These are phyloP conservation scores for Paxillus involutus DNA, from an alignment of 768 basidiomycete species.

Conservation along the genomic window DNA sequence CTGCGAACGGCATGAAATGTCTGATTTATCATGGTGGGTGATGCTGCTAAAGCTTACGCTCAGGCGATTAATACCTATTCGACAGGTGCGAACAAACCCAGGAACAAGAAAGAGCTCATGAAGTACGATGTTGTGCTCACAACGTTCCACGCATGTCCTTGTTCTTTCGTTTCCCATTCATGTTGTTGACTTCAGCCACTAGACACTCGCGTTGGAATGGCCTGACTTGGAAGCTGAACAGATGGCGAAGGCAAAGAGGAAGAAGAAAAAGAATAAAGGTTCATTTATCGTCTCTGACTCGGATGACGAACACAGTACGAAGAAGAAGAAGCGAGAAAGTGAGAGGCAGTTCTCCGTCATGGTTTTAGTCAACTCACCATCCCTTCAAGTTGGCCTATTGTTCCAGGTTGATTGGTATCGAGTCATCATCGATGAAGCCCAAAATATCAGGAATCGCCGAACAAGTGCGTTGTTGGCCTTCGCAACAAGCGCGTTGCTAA, in stretches of 20 bases:
- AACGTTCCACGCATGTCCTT: constrained; percentile 38
- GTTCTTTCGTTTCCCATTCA: constrained; percentile 3
- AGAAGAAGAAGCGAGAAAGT: constrained; percentile 40
- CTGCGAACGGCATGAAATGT: constrained; percentile 46
- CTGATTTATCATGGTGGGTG: constrained; percentile 60
- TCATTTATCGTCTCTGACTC: constrained; percentile 26
- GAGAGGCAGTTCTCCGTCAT: constrained; percentile 14
- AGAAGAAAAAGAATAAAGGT: constrained; percentile 13
- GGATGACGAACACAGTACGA: constrained; percentile 13
- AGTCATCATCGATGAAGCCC: constrained; percentile 57
- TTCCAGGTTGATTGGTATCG: constrained; percentile 49
- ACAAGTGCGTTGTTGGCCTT: constrained; percentile 38
- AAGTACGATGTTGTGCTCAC: constrained; percentile 66
- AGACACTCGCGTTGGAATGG: constrained; percentile 63
- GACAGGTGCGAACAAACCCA: constrained; percentile 43
- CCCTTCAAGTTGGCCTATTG: constrained; percentile 41
- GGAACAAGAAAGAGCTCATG: constrained; percentile 46
- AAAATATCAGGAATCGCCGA: constrained; percentile 42
- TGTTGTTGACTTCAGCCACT: background rate
- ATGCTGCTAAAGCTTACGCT: background rate
- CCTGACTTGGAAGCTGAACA: constrained; percentile 50
- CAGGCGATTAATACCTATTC: too few species aligned
- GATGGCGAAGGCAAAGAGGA: constrained; percentile 23
- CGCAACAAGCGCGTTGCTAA: background rate
- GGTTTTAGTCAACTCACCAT: constrained; percentile 22